A percentile compares a stretch with the other conserved stretches of the same genome.
Conservation (phyloP, 2,329 filamentous ascomycete species). For the Xylariaceae sp. region DNA sequence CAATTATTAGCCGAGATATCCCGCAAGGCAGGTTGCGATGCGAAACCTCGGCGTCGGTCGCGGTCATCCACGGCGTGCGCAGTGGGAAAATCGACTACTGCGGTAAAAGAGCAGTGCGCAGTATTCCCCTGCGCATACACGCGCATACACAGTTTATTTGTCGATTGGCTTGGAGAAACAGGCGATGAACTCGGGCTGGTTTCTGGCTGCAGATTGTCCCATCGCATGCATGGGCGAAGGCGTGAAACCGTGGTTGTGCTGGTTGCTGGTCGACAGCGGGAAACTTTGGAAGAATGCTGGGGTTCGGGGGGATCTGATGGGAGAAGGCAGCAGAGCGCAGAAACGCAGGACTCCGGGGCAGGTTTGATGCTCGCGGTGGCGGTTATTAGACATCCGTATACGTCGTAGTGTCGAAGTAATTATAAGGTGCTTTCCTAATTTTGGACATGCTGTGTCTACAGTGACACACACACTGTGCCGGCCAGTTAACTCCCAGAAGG, state of each 20-base stretch:
- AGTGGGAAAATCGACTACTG: not conserved
- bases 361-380: conserved; percentile 1
- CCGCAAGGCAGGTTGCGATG: not conserved
- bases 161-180: conserved; percentile 1
- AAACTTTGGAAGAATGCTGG: conserved; percentile 11
- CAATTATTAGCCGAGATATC: not conserved
- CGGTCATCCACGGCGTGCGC: conserved; percentile 11
- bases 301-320: not conserved
- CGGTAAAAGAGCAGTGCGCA: conserved; percentile 1
- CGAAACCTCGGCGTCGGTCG: conserved; percentile 1
- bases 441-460: not conserved
- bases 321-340: conserved; percentile 1
- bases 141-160: conserved; percentile 2
- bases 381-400: not conserved
- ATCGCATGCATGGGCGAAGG: conserved; percentile 5
- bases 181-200: conserved; percentile 5
- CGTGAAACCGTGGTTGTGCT: conserved; percentile 8
- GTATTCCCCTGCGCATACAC: not conserved
- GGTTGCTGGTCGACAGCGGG: conserved; percentile 8
- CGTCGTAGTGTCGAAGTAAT: not conserved
- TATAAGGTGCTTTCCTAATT: not conserved
- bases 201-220: conserved; percentile 7
- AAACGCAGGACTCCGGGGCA: conserved; percentile 7
- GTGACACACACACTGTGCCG: not conserved
- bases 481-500: not conserved